Evolutionary conservation across 2,329 filamentous ascomycete genomes (phyloP).

Genomic region (Fusarium nanum): DNA sequence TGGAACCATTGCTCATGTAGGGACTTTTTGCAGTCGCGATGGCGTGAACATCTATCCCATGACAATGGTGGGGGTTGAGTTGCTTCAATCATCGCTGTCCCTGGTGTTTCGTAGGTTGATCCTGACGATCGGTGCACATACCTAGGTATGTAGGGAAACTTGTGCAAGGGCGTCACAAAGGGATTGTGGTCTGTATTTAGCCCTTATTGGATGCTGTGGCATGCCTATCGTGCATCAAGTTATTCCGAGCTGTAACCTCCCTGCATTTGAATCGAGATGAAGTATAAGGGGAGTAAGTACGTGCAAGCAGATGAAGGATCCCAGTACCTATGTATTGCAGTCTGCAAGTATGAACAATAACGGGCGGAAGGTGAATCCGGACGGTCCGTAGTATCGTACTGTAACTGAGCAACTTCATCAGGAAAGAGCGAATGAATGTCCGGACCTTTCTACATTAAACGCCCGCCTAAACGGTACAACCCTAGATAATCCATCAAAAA

Average conservation of each 20-base stretch:
- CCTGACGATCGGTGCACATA: not conserved
- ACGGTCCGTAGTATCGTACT: not conserved
- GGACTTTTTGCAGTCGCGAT: not conserved
- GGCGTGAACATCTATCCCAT: not conserved
- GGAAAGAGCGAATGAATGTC: constrained; percentile 5
- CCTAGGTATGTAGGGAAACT: not conserved
- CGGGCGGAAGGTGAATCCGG: not conserved
- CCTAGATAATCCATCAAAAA: not conserved
- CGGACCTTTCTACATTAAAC: not conserved
- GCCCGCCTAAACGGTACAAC: constrained; percentile 1
- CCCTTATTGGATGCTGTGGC: not conserved
- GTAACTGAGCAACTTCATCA: not conserved
- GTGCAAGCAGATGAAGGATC: not conserved
- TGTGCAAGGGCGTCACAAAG: not conserved
- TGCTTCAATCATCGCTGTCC: constrained; percentile 7
- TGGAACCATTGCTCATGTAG: constrained; percentile 2
- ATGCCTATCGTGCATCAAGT: constrained; percentile 6
- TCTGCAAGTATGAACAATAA: not conserved
- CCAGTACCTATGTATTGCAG: no score
- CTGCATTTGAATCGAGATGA: constrained; percentile 17
- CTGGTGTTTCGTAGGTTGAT: constrained; percentile 3
- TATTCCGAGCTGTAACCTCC: constrained; percentile 1
- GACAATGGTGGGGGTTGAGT: constrained; percentile 1
- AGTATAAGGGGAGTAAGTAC: constrained; percentile 3
- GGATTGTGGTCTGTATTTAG: not conserved